Conservation (phyloP, 768 basidiomycete genomes). For the Mycena vitilis region DNA sequence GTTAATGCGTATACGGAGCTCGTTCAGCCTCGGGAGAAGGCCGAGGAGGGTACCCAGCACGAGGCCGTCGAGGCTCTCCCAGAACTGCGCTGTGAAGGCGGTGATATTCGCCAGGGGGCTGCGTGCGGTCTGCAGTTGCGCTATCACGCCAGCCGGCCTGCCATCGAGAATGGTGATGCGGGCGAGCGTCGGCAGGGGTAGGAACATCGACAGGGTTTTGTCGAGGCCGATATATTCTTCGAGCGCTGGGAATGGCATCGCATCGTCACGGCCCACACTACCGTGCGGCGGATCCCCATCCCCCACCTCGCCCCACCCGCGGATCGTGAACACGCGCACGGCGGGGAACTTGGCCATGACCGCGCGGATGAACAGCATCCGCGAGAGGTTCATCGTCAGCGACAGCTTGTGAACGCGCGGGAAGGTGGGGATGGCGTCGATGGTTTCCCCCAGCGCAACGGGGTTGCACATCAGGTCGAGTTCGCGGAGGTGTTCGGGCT, state of each 20-base stretch:
- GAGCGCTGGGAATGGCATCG: background rate
- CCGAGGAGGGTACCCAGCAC: background rate
- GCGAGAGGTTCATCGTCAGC: background rate
- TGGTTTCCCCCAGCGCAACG: background rate
- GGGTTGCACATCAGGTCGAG: background rate
- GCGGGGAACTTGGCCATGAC: background rate
- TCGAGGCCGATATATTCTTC: background rate
- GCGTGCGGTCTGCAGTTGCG: background rate
- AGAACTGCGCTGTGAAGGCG: background rate
- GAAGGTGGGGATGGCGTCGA: background rate
- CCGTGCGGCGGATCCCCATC: background rate
- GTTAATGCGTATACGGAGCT: background rate
- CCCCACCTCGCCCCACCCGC: background rate
- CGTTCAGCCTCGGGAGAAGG: background rate
- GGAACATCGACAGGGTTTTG: background rate
- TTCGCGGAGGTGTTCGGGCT: background rate
- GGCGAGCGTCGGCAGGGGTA: background rate
- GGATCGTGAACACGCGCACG: background rate
- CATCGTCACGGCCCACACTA: too few species aligned
- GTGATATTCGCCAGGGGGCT: background rate
- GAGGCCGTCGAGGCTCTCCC: background rate
- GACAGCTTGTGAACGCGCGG: conserved; percentile 1
- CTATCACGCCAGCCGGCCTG: background rate
- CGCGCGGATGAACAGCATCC: background rate
- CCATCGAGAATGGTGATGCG: background rate